phyloP scores from a whole-genome alignment of 768 basidiomycete genomes.

The Suillus discolor region DNA sequence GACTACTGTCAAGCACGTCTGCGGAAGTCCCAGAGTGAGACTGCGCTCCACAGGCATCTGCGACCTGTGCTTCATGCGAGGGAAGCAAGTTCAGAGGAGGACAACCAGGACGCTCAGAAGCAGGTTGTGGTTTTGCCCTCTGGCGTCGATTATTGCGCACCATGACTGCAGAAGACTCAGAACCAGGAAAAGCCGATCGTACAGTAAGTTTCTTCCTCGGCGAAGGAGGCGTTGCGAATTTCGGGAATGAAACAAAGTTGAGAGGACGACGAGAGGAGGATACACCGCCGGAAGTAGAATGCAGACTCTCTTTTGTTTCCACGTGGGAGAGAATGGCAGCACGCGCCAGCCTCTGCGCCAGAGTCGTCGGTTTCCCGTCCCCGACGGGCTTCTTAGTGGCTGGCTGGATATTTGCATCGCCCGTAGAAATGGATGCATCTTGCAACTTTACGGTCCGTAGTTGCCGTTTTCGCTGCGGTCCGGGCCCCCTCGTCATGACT shows the following conservation, averaged over 20 bases:
- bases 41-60: conserved; percentile 19
- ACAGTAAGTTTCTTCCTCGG: background rate
- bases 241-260: conserved; percentile 29
- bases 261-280: conserved; percentile 25
- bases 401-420: conserved; percentile 23
- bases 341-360: conserved; percentile 23
- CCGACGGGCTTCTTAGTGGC: background rate
- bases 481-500: conserved; percentile 7
- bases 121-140: background rate
- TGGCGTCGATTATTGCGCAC: background rate
- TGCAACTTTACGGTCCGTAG: background rate
- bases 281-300: conserved; percentile 9
- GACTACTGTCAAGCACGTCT: too few species aligned
- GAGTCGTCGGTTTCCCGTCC: conserved; percentile 8
- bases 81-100: conserved; percentile 28
- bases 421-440: background rate
- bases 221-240: conserved; percentile 16
- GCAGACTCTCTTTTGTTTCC: conserved; percentile 20
- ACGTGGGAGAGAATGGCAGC: conserved; percentile 29
- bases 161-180: background rate
- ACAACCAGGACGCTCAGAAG: conserved; percentile 3
- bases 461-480: background rate
- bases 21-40: background rate
- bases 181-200: background rate
- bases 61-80: conserved; percentile 28